Evolutionary conservation across 768 basidiomycete genomes (phyloP), one percentile per base, ranked within the genome.

Genomic region (Trametes gibbosa): DNA sequence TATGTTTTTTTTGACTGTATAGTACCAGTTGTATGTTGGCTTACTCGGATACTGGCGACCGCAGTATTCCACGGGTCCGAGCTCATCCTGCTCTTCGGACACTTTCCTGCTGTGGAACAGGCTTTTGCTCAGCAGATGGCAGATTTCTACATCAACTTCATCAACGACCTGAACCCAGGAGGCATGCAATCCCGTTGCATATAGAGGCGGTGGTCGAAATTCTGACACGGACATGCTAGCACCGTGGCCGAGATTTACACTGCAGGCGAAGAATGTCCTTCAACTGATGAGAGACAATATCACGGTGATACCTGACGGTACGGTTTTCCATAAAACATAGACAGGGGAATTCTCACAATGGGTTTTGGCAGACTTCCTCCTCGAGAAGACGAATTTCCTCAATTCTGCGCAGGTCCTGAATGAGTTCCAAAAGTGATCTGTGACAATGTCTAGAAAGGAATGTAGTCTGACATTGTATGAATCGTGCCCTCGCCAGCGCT

Each of bases 121-220:
- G 74, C 70, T 0, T 81, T 86, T 39, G 74, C 84, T 1, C 76
- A 77, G 32, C 73, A 74, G 53, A 73, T 80, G 71, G 72, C 76
- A 1, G 80, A 80, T 61, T 82, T 81, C 53, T 85, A 81, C 63
- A 75, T 85, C 71, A 79, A 77, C 50, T 86, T 86, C 62, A 73
- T 84, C 19, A 72, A 77, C 62, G 81, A 85, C 61, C 73, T 85
- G 50, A 74, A 78, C 58, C 85, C 84, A 3, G 83, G 84, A 37
- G 46, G 84, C 84, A 58, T 70, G 19, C 8, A 17, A 16, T 23
- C n/a, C 47, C n/a, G n/a, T 17, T 13, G 23, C 17, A 17, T 45
- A 25, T 37, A 0, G 10, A 8, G 2, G 32, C 24, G 0, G 13
- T 4, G 12, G 5, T 1, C 25, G 6, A 16, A 5, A 4, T 5